Base-by-base conservation (phyloP, 345 rosid species). In the Syzygium grande region DNA sequence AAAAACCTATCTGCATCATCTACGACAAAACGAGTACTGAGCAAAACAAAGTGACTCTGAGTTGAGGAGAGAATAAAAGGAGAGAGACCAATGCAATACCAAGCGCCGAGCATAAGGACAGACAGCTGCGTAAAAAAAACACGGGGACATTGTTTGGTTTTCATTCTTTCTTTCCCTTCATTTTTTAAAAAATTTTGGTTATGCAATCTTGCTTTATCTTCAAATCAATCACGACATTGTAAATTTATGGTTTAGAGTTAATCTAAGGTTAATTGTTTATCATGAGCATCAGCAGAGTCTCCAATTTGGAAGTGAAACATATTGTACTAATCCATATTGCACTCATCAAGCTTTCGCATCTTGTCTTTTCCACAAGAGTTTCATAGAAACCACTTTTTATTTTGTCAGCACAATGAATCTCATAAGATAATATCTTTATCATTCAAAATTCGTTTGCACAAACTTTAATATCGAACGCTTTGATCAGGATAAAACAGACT, bases 341-440 rank as follows among this genome's bases (percentile, higher is more conserved):
- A 55, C 4, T 0, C 5, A 55, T 55, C 59, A 22, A 55, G 9
- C 25, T 55, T 1, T 0, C 0, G 27, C 23, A 0, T 58, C 4
- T 23, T 58, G 4, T 23, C 25, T 58, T 58, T 58, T 58, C 5
- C 11, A 58, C 46, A 43, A 6, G 7, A 4, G 46, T 43, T 43
- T 43, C 46, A 43, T 43, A 43, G 46, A 43, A 58, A 9, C 25
- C 2, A 25, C 63, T 9, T 58, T 3, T 56, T 56, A 23, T 56
- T 23, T 9, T 56, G 9, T 58, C 11, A 27, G 2, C 1, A 23
- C 9, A 7, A 23, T 56, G n/a, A 56, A 58, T 10, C 11, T 51
- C 11, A 11, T 51, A 51, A 51, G 52, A 51, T 51, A 11, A 51
- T 10, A 51, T 11, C 52, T 51, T 51, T 51, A 51, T 58, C 10